Conservation (phyloP, 768 basidiomycete genomes). For the Mycena rebaudengoi region DNA sequence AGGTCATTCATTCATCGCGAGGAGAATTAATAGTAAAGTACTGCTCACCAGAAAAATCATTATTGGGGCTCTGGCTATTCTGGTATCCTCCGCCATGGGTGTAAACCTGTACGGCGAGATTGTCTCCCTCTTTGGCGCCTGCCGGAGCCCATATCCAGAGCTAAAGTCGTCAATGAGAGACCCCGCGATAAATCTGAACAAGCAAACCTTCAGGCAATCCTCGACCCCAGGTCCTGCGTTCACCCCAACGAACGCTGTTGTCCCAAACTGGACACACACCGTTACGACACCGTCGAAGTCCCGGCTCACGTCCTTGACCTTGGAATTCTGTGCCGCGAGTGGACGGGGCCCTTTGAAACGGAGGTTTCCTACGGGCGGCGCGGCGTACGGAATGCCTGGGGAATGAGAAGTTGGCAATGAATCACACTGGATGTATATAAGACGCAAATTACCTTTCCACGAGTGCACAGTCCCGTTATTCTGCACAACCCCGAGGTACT, state of each 20-base stretch:
- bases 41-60: not conserved
- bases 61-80: not conserved
- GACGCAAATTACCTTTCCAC: not conserved
- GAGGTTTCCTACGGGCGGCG: not conserved
- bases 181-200: not conserved
- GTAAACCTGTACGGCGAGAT: not conserved
- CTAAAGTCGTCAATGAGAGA: not conserved
- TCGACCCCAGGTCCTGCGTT: not conserved
- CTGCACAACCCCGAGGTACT: not conserved
- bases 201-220: not conserved
- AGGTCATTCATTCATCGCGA: not conserved
- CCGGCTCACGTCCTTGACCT: not conserved
- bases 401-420: not conserved
- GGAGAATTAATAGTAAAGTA: not conserved
- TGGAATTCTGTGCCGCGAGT: not conserved
- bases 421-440: not conserved
- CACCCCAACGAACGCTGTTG: not conserved
- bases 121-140: not conserved
- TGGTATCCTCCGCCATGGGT: not conserved
- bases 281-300: not conserved
- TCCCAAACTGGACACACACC: not conserved
- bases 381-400: not conserved
- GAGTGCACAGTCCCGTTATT: not conserved
- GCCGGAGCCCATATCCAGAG: not conserved
- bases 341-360: not conserved